phyloP scores from a whole-genome alignment of 75 land plant species.

The Cunninghamia lanceolata region DNA sequence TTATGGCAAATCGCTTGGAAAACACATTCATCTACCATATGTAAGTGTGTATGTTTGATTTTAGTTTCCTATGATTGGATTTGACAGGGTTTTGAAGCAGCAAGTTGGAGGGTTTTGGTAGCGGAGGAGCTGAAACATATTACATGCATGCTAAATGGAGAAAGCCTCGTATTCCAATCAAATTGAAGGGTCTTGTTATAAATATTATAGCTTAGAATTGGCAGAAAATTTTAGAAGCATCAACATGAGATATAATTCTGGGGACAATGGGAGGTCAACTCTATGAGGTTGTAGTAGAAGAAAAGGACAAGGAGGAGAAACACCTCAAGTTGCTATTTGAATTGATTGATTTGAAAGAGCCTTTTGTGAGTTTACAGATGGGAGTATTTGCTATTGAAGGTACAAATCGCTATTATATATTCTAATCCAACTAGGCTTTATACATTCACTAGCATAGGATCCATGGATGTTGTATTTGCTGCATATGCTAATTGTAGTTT shows the following conservation, averaged over 20 bases:
- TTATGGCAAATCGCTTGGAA: too few relatives aligned
- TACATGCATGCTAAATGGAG: conserved; percentile 89
- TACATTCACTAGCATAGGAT: conserved; percentile 76
- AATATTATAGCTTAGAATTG: conserved; percentile 92
- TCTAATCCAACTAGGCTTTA: conserved; percentile 85
- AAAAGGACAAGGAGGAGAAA: conserved; percentile 94
- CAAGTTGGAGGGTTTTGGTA: too few relatives aligned
- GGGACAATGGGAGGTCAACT: conserved; percentile 90
- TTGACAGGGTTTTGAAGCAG: too few relatives aligned
- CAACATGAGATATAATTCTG: conserved; percentile 75
- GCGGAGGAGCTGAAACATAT: conserved; percentile 68
- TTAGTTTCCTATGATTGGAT: too few relatives aligned
- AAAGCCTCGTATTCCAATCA: conserved; percentile 61
- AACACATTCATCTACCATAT: too few relatives aligned
- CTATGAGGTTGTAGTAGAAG: conserved; percentile 83
- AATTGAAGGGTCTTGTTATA: conserved; percentile 68
- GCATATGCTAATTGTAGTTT: conserved; percentile 70
- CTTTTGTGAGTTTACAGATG: conserved; percentile 90
- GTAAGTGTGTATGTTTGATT: too few relatives aligned
- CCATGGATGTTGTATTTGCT: conserved; percentile 82
- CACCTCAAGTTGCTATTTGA: conserved; percentile 74
- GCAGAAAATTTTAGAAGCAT: conserved; percentile 82
- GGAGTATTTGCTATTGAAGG: conserved; percentile 54
- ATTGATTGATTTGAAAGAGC: conserved; percentile 77
- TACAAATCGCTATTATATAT: conserved; percentile 71